Evolutionary conservation across 345 rosid genomes (phyloP).

Genomic region (rapeseed (Brassica napus)): DNA sequence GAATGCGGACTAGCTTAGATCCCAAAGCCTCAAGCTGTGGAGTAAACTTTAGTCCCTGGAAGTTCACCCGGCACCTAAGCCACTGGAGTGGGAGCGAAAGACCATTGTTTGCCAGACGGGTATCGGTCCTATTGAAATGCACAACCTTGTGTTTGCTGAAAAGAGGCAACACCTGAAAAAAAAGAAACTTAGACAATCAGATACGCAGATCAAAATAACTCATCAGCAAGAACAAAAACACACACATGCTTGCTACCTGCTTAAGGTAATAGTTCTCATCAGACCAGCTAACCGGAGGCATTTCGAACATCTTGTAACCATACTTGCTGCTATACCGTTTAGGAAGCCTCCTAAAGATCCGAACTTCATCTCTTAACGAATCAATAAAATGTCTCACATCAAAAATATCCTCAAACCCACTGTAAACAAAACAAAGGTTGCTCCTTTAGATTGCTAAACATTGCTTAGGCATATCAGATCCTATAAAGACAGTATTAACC

Average conservation of each 20-base stretch:
- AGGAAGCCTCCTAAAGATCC: constrained; percentile 78
- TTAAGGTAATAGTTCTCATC: constrained; percentile 81
- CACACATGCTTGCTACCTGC: constrained; percentile 51
- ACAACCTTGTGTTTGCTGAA: constrained; percentile 69
- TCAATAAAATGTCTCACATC: constrained; percentile 85
- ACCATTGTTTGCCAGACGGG: constrained; percentile 90
- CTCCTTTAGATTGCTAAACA: constrained; percentile 26
- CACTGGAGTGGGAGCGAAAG: constrained; percentile 68
- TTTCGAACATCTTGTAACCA: constrained; percentile 56
- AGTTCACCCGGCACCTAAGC: constrained; percentile 90
- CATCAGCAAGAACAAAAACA: neutral
- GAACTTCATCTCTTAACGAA: constrained; percentile 92
- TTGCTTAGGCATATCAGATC: neutral
- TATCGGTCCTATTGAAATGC: constrained; percentile 85
- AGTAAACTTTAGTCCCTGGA: constrained; percentile 88
- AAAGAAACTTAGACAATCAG: constrained; percentile 12
- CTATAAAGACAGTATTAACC: constrained; percentile 51
- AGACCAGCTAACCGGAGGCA: constrained; percentile 99
- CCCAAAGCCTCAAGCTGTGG: constrained; percentile 88
- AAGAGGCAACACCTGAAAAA: constrained; percentile 81
- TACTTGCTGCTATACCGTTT: constrained; percentile 65
- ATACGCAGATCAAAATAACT: constrained; percentile 1
- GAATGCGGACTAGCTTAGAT: constrained; percentile 63
- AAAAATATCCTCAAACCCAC: constrained; percentile 95
- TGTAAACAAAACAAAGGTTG: constrained; percentile 43